Evolutionary conservation across 345 rosid species (phyloP), one percentile per base, ranked within the genome.

Genomic region (Pugionium dolabratum): DNA sequence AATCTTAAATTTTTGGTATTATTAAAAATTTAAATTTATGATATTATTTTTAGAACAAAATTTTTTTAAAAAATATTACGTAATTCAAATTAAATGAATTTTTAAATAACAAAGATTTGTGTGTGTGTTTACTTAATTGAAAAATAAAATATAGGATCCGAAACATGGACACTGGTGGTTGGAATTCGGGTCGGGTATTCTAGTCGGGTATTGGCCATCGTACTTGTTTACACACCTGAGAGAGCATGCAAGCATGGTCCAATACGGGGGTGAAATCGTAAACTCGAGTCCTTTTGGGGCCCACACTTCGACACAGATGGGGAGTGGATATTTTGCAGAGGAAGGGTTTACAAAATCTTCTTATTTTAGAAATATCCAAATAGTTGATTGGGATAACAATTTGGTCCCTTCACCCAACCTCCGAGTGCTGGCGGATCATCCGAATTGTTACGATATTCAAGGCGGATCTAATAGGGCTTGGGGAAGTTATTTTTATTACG

Each of bases 131-230:
- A 55, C 26, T 37, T 26, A 36, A 11, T 37, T 37, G 9, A 7
- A 9, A 55, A 55, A 1, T 27, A 55, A 55, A 5, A 6, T n/a
- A 7, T 49, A 95, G 99, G 99, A 95, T 84, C 99, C 99, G 69
- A 95, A 95, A 75, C 99, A 91, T 69, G 99, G 99, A 9, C 84
- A 95, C 60, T 95, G 99, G 99, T 95, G 99, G 99, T 76, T 95
- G 4, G 96, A 95, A 81, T 91, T 95, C 79, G 99, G 98, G 69
- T 81, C 91, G 4, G 99, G 99, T 40, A 75, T 89, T 32, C 61
- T 95, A 33, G 96, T 95, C 5, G 99, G 99, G 41, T 95, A 95
- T 59, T 95, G 99, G 99, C 99, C 99, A 10, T 81, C 99, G 25
- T 81, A 83, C 57, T 69, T 95, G 78, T 95, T 95, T 66, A 89